Conservation (phyloP, 179 eudicot genomes). For the Silene vulgaris region DNA sequence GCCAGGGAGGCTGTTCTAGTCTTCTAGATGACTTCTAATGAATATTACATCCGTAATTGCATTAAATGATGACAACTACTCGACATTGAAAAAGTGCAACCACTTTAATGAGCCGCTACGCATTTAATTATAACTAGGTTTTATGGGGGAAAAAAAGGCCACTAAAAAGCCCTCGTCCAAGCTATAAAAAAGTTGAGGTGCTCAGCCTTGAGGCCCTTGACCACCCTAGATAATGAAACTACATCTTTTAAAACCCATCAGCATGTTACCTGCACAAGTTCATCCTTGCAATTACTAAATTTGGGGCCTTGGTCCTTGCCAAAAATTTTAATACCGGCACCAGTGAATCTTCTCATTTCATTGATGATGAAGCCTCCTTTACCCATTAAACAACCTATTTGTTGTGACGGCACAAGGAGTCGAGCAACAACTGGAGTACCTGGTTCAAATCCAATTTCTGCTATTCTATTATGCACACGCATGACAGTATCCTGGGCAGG, state of each 20-base stretch:
- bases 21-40: too few species aligned
- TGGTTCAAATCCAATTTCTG: constrained; percentile 56
- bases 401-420: constrained; percentile 57
- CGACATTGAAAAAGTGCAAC: background rate
- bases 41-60: background rate
- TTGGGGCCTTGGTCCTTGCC: constrained; percentile 48
- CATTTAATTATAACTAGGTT: background rate
- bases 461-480: constrained; percentile 50
- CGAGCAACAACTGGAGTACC: constrained; percentile 53
- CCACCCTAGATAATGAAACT: background rate
- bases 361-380: constrained; percentile 53
- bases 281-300: constrained; percentile 31
- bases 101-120: background rate
- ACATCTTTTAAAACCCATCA: too few species aligned
- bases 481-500: constrained; percentile 67
- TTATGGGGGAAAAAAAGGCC: background rate
- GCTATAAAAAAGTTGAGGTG: background rate
- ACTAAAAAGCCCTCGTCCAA: constrained; percentile 4
- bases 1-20: too few species aligned
- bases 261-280: constrained; percentile 55
- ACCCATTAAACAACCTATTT: constrained; percentile 56
- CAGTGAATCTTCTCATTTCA: constrained; percentile 58
- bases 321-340: constrained; percentile 55
- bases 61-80: background rate
- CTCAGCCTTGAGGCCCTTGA: background rate